Conservation (phyloP, 2,329 filamentous ascomycete species). For the Penicillium expansum region DNA sequence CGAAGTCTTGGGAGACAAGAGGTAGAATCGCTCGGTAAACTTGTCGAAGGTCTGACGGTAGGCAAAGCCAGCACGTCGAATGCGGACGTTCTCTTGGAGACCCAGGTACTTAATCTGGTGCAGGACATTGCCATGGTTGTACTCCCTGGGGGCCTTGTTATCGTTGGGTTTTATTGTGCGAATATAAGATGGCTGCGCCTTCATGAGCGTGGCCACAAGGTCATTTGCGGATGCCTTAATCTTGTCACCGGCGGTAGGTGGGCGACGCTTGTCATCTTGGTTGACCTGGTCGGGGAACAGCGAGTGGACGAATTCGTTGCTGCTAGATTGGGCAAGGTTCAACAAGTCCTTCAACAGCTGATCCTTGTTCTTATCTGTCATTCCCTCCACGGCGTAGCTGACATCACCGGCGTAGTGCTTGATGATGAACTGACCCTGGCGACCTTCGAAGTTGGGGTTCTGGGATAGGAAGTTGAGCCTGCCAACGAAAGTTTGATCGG, state of each 20-base stretch:
- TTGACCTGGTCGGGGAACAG: slow-evolving; percentile 92
- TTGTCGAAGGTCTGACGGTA: slow-evolving; percentile 97
- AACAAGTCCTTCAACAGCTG: slow-evolving; percentile 91
- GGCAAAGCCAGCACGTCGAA: slow-evolving; percentile 91
- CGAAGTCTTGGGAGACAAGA: slow-evolving; percentile 88
- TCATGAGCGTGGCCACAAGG: slow-evolving; percentile 92
- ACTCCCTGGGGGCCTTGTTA: slow-evolving; percentile 93
- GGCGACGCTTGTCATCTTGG: slow-evolving; percentile 90
- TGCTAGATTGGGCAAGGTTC: slow-evolving; percentile 77
- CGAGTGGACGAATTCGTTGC: slow-evolving; percentile 80
- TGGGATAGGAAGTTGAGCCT: slow-evolving; percentile 81
- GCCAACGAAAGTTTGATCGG: slow-evolving; percentile 93
- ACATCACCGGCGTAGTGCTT: slow-evolving; percentile 99
- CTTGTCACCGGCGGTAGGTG: slow-evolving; percentile 92
- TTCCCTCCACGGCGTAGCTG: slow-evolving; percentile 87
- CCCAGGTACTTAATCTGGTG: slow-evolving; percentile 99
- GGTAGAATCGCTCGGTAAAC: slow-evolving; percentile 95
- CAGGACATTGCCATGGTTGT: slow-evolving; percentile 85
- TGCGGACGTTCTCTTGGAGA: slow-evolving; percentile 98
- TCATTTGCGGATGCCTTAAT: slow-evolving; percentile 95
- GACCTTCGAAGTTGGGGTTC: slow-evolving; percentile 84
- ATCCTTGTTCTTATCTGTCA: slow-evolving; percentile 99
- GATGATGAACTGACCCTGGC: slow-evolving; percentile 95
- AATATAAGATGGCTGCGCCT: slow-evolving; percentile 95
- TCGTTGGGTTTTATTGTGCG: slow-evolving; percentile 99